Percentiles rank a stretch among this genome's conserved stretches.
These are phyloP conservation scores for Saccharomycopsis fibuligera DNA, from an alignment of 805 yeast species.

Conservation along the genomic window DNA sequence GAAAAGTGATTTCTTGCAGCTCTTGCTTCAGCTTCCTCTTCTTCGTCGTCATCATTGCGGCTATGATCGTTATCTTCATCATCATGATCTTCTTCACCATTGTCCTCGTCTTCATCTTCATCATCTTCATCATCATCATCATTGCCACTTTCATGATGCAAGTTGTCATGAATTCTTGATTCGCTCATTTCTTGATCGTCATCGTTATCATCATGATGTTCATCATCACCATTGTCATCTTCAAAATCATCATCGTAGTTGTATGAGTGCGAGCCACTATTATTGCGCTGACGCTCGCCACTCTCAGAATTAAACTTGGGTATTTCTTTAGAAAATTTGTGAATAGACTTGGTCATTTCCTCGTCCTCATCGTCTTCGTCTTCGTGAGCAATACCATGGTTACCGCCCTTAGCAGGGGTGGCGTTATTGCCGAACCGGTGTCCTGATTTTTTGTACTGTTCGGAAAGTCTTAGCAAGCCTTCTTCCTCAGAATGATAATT, in stretches of 20 bases:
- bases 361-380: conserved; percentile 27
- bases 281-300: too few species aligned
- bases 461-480: conserved; percentile 33
- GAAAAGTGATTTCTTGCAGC: conserved; percentile 6
- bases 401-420: not conserved
- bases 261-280: too few species aligned
- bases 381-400: conserved; percentile 19
- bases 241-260: conserved; percentile 25
- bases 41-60: conserved; percentile 18
- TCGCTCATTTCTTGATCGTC: conserved; percentile 22
- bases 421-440: not conserved
- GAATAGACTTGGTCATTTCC: conserved; percentile 20
- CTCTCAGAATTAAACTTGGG: conserved; percentile 23
- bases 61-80: conserved; percentile 10
- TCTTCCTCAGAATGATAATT: conserved; percentile 5
- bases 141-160: conserved; percentile 22
- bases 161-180: conserved; percentile 22
- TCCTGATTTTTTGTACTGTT: conserved; percentile 31
- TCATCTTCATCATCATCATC: conserved; percentile 3
- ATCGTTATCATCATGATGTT: conserved; percentile 25
- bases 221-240: conserved; percentile 25
- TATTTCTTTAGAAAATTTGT: conserved; percentile 8
- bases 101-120: not conserved
- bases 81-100: not conserved
- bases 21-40: conserved; percentile 21